Percentiles rank a stretch among this genome's conserved stretches.
Evolutionary conservation across 1,284 basidiomycete genomes (phyloP).

Genomic region (Pseudozyma sp.): DNA sequence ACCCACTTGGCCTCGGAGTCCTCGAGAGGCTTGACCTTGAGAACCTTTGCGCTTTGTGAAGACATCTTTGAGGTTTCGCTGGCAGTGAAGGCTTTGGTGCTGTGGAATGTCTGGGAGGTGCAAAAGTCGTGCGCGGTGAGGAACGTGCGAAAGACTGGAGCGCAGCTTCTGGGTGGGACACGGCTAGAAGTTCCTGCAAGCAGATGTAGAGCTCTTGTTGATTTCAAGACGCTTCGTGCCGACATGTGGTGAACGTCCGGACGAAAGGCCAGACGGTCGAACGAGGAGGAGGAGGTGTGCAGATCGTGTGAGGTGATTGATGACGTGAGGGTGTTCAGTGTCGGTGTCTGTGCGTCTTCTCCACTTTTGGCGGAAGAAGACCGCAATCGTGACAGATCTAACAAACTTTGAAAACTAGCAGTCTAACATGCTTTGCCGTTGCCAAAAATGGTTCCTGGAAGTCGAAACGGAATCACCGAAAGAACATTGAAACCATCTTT

Average conservation of each 20-base stretch:
- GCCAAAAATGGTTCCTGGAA: not conserved
- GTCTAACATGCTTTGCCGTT: not conserved
- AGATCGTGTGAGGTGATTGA: slow-evolving; percentile 1
- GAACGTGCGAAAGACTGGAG: slow-evolving; percentile 1
- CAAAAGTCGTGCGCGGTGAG: not conserved
- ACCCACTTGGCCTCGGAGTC: slow-evolving; percentile 65
- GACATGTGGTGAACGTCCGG: slow-evolving; percentile 11
- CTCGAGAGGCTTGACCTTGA: slow-evolving; percentile 42
- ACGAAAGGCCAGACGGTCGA: not conserved
- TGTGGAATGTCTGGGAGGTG: not conserved
- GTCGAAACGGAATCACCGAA: not conserved
- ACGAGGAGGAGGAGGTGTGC: not conserved
- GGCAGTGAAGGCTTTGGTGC: slow-evolving; percentile 14
- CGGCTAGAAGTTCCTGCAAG: slow-evolving; percentile 1
- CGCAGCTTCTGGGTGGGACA: not conserved
- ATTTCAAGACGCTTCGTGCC: slow-evolving; percentile 7
- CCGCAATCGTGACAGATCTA: not conserved
- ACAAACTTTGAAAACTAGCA: not conserved
- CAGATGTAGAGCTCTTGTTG: slow-evolving; percentile 17
- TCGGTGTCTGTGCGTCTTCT: slow-evolving; percentile 7
- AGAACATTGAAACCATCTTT: not conserved
- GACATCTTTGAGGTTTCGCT: slow-evolving; percentile 35
- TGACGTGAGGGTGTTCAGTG: slow-evolving; percentile 7
- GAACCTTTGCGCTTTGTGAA: slow-evolving; percentile 44
- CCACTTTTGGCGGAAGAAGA: slow-evolving; percentile 5